These are phyloP conservation scores for Kazachstania martiniae DNA, from an alignment of 805 yeast species.

Conservation along the genomic window DNA sequence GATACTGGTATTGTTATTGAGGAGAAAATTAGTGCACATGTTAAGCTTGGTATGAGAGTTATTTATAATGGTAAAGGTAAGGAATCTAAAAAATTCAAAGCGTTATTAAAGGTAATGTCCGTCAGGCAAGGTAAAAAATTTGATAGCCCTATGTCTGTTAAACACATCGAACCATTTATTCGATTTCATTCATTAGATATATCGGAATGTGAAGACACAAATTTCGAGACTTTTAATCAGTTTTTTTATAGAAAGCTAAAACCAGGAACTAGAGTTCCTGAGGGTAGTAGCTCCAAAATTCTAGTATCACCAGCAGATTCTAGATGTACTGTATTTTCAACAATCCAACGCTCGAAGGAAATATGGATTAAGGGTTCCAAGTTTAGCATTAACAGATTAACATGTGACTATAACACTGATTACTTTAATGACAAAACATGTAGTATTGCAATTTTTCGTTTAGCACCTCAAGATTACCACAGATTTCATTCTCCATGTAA, in stretches of 20 bases:
- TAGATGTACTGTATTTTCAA: constrained; percentile 59
- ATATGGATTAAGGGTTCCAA: constrained; percentile 86
- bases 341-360: constrained; percentile 49
- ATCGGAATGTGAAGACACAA: constrained; percentile 50
- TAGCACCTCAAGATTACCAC: constrained; percentile 97
- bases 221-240: constrained; percentile 70
- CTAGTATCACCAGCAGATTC: constrained; percentile 81
- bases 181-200: constrained; percentile 74
- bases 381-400: constrained; percentile 55
- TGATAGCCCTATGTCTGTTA: constrained; percentile 56
- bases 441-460: constrained; percentile 66
- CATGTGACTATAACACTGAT: constrained; percentile 28
- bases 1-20: constrained; percentile 81
- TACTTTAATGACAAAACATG: constrained; percentile 38
- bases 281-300: constrained; percentile 40
- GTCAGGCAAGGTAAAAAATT: constrained; percentile 77
- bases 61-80: constrained; percentile 65
- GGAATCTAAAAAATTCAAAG: constrained; percentile 47
- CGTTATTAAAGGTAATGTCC: constrained; percentile 53
- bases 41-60: constrained; percentile 76
- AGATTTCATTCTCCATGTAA: constrained; percentile 83
- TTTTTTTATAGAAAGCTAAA: constrained; percentile 75
- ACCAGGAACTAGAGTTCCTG: constrained; percentile 61
- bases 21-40: constrained; percentile 85
- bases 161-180: constrained; percentile 65